Evolutionary conservation across 306 rosid genomes (phyloP), one percentile per base, ranked within the genome.

Genomic region (Fragaria iinumae): DNA sequence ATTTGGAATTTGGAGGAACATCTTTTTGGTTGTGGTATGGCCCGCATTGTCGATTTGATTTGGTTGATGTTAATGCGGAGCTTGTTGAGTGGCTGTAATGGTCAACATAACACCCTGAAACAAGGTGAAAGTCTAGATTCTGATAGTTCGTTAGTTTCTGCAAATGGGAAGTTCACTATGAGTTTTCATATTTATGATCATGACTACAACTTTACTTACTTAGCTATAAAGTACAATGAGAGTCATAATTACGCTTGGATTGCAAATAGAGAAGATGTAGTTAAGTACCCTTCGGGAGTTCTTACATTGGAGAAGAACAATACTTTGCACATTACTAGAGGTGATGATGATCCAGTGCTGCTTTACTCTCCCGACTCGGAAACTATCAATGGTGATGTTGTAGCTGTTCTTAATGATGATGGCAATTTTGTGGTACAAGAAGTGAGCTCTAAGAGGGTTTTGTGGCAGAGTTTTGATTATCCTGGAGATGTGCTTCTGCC

Each of bases 381-480:
- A 8, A 18, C 39, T 3, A 45, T 17, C 3, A 49, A 20, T 29
- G 18, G 43, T 10, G 36, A 5, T 48, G 16, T 17, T 49, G 60
- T 17, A 14, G 74, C 74, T 27, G 17, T 25, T 34, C 62, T 49
- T 8, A 27, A 29, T 16, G 56, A 69, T 69, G 49, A 52, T 45
- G 73, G 73, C 6, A 69, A 69, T 69, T 69, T 69, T 8, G 39
- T 69, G n/a, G 21, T 69, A 29, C 57, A 6, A 23, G 21, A 69
- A 14, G 1, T 23, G 56, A 45, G 8, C 21, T 5, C 13, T 6
- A 45, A 69, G 50, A 23, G 39, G 56, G 20, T 23, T 23, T 69
- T 44, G 57, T 69, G 73, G 73, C 39, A 23, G 20, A 29, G 74
- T 48, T 70, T 70, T 70, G 60, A 70, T 70, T 44, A 10, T 44